Percentiles rank a stretch among this genome's conserved stretches.
Evolutionary conservation across 768 basidiomycete genomes (phyloP).

Genomic region (Boletus speciosus): DNA sequence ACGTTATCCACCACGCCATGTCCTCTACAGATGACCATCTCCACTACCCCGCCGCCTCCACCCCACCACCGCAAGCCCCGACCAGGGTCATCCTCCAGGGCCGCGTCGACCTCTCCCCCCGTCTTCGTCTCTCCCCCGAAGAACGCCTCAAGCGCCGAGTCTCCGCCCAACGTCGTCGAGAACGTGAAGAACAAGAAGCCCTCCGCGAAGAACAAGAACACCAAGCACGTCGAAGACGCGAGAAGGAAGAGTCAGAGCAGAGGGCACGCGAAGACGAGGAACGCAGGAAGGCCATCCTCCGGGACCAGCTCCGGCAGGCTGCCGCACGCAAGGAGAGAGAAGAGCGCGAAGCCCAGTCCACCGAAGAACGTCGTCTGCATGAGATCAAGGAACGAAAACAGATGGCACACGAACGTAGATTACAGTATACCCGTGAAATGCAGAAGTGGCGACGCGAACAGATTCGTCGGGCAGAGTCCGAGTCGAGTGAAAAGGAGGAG

Average conservation of each 20-base stretch:
- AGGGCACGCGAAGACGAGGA: conserved; percentile 41
- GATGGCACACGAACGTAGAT: conserved; percentile 43
- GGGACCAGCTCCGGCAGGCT: conserved; percentile 39
- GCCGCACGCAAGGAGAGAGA: conserved; percentile 35
- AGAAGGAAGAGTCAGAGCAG: conserved; percentile 19
- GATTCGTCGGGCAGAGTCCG: conserved; percentile 41
- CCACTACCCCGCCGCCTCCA: not conserved
- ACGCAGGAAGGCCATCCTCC: conserved; percentile 39
- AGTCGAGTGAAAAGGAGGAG: conserved; percentile 44
- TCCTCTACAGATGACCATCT: not conserved
- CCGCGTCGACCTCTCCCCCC: conserved; percentile 9
- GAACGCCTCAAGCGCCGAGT: conserved; percentile 23
- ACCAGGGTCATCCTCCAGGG: conserved; percentile 1
- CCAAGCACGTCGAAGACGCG: conserved; percentile 30
- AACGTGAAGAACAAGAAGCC: conserved; percentile 42
- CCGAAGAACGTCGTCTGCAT: conserved; percentile 42
- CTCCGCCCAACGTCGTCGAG: conserved; percentile 20
- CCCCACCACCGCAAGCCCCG: conserved; percentile 3
- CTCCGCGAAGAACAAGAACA: conserved; percentile 43
- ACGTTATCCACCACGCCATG: conserved; percentile 2
- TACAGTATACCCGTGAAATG: conserved; percentile 48
- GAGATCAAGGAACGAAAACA: conserved; percentile 49
- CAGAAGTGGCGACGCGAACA: conserved; percentile 55
- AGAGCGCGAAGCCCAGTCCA: conserved; percentile 38
- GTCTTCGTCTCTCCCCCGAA: conserved; percentile 21